A percentile compares a stretch with the other conserved stretches of the same genome.
Evolutionary conservation across 1,284 basidiomycete species (phyloP).

Genomic region (Cryptococcus wingfieldii): DNA sequence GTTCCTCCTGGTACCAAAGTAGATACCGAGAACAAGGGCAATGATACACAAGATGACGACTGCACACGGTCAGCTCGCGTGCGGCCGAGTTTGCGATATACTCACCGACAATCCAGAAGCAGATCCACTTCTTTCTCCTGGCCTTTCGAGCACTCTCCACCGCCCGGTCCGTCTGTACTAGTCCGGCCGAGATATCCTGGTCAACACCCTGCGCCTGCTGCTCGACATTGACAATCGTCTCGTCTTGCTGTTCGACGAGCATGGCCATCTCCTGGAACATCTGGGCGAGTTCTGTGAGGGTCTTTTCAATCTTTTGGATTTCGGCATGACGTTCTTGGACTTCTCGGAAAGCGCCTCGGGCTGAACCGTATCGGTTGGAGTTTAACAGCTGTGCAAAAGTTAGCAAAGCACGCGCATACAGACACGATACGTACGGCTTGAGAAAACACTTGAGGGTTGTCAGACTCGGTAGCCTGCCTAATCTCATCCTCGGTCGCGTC

Average conservation of each 20-base stretch:
- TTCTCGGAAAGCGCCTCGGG: constrained; percentile 77
- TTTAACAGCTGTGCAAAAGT: constrained; percentile 61
- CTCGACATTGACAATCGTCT: constrained; percentile 64
- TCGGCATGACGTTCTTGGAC: constrained; percentile 89
- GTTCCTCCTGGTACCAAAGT: constrained; percentile 34
- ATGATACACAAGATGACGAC: constrained; percentile 58
- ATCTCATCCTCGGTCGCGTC: constrained; percentile 83
- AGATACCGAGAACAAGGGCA: constrained; percentile 37
- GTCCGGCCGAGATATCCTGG: constrained; percentile 62
- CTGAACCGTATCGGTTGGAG: constrained; percentile 78
- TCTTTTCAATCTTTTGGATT: constrained; percentile 78
- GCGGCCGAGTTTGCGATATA: constrained; percentile 1
- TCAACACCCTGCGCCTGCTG: constrained; percentile 61
- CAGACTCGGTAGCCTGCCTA: constrained; percentile 65
- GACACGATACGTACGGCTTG: constrained; percentile 63
- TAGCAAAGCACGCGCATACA: background rate
- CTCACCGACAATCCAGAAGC: constrained; percentile 58
- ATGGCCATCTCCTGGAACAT: constrained; percentile 85
- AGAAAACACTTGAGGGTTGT: constrained; percentile 79
- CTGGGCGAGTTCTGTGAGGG: constrained; percentile 79
- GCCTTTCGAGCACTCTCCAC: constrained; percentile 70
- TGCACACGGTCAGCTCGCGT: constrained; percentile 5
- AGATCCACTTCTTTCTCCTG: constrained; percentile 75
- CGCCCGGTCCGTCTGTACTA: constrained; percentile 65
- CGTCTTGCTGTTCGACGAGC: constrained; percentile 73